Evolutionary conservation across 805 yeast genomes (phyloP).

Genomic region (Wickerhamomyces chambardii): DNA sequence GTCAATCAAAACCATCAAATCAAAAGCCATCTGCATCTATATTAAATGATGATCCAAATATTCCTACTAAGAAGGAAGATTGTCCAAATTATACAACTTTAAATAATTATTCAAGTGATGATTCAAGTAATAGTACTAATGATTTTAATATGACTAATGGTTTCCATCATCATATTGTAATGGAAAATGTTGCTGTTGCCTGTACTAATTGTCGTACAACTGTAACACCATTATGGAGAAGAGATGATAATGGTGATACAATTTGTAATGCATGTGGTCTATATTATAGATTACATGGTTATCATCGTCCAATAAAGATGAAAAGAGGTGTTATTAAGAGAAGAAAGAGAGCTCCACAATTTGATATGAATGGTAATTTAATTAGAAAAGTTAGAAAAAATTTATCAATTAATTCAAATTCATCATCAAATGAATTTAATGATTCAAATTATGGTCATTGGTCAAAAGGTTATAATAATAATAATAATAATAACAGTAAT

Average conservation of each 20-base stretch:
- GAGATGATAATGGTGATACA: constrained; percentile 74
- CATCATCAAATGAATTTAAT: no score
- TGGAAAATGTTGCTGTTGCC: constrained; percentile 53
- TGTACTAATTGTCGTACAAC: constrained; percentile 82
- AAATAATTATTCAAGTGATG: not conserved
- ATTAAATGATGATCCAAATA: no score
- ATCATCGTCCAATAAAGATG: constrained; percentile 69
- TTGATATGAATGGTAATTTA: not conserved
- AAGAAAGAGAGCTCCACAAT: constrained; percentile 38
- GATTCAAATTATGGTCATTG: no score
- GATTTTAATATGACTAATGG: no score
- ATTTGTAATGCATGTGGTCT: constrained; percentile 88
- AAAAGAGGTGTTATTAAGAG: constrained; percentile 68
- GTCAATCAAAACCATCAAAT: no score
- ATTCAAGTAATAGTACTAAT: not conserved
- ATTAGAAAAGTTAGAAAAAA: not conserved
- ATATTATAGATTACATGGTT: constrained; percentile 67
- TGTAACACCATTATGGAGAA: constrained; percentile 80
- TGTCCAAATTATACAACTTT: no score
- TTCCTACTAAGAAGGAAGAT: no score
- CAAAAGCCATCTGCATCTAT: no score
- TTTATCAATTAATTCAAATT: not conserved
- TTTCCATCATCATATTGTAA: not conserved
- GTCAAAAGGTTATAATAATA: no score
- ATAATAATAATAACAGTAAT: no score